A percentile compares a stretch with the other conserved stretches of the same genome.
These are phyloP conservation scores for Furcasterigmium furcatum DNA, from an alignment of 2,329 filamentous ascomycete species.

Conservation along the genomic window DNA sequence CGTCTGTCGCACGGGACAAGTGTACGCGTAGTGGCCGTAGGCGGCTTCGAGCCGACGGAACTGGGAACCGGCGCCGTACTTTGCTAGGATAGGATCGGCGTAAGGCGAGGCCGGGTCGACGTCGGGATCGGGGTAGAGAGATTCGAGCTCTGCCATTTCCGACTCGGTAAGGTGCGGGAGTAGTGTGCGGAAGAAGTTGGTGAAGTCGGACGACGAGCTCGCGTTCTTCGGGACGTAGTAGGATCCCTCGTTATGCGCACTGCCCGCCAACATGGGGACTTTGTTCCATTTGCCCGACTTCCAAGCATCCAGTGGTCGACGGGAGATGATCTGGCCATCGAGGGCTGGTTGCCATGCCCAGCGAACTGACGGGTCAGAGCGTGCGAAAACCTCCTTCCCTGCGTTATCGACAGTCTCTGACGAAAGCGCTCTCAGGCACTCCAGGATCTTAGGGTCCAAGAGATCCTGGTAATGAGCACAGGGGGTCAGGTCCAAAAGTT, in stretches of 20 bases:
- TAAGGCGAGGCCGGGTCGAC: conserved; percentile 27
- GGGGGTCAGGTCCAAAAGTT: conserved; percentile 23
- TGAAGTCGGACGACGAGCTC: conserved; percentile 26
- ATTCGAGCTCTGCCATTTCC: conserved; percentile 21
- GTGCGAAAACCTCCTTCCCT: conserved; percentile 20
- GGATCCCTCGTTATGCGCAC: conserved; percentile 23
- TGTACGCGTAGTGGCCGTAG: conserved; percentile 53
- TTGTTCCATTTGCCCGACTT: conserved; percentile 25
- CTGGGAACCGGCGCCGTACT: conserved; percentile 36
- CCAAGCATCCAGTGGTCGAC: conserved; percentile 24
- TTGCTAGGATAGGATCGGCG: conserved; percentile 14
- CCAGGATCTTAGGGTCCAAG: conserved; percentile 18
- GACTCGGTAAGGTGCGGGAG: conserved; percentile 20
- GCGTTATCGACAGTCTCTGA: conserved; percentile 19
- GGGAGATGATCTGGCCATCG: conserved; percentile 22
- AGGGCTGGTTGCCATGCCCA: conserved; percentile 29
- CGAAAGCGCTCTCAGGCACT: conserved; percentile 17
- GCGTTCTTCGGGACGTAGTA: conserved; percentile 29
- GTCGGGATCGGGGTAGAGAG: conserved; percentile 29
- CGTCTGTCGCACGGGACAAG: conserved; percentile 48
- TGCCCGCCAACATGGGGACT: conserved; percentile 24
- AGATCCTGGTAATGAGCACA: conserved; percentile 18
- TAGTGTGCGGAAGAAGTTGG: conserved; percentile 19
- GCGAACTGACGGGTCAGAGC: conserved; percentile 22
- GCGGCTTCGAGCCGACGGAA: conserved; percentile 53